Conservation (phyloP, 2,329 filamentous ascomycete genomes). For the Xylaria sp. region DNA sequence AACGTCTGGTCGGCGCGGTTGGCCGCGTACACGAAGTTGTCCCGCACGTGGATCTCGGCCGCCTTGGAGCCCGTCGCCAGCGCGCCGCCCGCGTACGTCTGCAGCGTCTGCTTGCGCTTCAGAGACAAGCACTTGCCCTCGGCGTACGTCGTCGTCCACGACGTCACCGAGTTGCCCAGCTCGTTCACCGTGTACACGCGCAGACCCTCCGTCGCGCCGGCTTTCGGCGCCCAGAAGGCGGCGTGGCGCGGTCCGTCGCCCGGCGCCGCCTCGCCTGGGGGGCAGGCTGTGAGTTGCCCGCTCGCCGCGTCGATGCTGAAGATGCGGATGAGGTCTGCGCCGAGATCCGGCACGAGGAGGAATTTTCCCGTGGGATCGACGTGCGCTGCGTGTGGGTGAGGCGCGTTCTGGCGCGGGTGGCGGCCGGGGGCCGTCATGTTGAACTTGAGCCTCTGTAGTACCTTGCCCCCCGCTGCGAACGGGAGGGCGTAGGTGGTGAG, state of each 20-base stretch:
- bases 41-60: slow-evolving; percentile 59
- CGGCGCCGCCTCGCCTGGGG: slow-evolving; percentile 47
- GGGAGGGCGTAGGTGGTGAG: slow-evolving; percentile 52
- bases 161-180: slow-evolving; percentile 55
- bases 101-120: slow-evolving; percentile 50
- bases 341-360: slow-evolving; percentile 58
- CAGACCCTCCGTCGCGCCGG: slow-evolving; percentile 36
- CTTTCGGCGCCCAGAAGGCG: slow-evolving; percentile 52
- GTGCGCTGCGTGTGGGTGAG: slow-evolving; percentile 60
- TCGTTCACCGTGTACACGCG: slow-evolving; percentile 53
- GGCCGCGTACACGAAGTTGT: slow-evolving; percentile 62
- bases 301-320: slow-evolving; percentile 54
- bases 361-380: slow-evolving; percentile 55
- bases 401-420: slow-evolving; percentile 57
- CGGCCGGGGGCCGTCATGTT: slow-evolving; percentile 51
- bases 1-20: slow-evolving; percentile 68
- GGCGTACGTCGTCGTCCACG: slow-evolving; percentile 56
- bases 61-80: slow-evolving; percentile 55
- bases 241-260: slow-evolving; percentile 61
- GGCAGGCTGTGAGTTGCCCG: slow-evolving; percentile 53
- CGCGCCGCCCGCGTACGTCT: slow-evolving; percentile 52
- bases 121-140: slow-evolving; percentile 52
- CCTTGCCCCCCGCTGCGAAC: slow-evolving; percentile 36
- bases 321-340: slow-evolving; percentile 60
- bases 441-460: slow-evolving; percentile 48